phyloP scores from a whole-genome alignment of 108 stramenopile species.

The Skeletonema potamos region DNA sequence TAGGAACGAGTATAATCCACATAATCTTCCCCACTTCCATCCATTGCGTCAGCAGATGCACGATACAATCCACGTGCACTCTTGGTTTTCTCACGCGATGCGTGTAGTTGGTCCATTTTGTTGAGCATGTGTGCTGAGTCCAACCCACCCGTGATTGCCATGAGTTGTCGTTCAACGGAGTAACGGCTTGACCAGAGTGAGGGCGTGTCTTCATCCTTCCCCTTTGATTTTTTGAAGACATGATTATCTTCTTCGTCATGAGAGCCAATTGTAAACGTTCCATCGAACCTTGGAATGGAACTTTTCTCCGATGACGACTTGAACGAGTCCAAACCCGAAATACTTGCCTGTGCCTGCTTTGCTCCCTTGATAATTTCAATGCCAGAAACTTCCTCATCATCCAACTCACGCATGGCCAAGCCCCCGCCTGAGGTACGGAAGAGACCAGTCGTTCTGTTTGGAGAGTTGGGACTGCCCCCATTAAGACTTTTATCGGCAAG shows the following conservation, averaged over 20 bases:
- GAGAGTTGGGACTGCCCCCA: neutral
- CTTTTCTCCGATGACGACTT: neutral
- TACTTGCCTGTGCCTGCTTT: slow-evolving; percentile 2
- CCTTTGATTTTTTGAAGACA: neutral
- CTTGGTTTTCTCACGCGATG: slow-evolving; percentile 35
- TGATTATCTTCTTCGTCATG: slow-evolving; percentile 35
- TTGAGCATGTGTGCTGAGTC: slow-evolving; percentile 29
- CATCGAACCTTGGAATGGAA: neutral
- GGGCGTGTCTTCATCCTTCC: slow-evolving; percentile 12
- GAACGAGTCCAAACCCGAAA: slow-evolving; percentile 38
- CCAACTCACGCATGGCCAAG: slow-evolving; percentile 37
- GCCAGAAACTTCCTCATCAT: slow-evolving; percentile 14
- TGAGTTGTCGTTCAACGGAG: slow-evolving; percentile 51
- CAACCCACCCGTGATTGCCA: slow-evolving; percentile 51
- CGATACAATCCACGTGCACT: slow-evolving; percentile 43
- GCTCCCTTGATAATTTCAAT: slow-evolving; percentile 3
- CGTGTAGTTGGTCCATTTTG: slow-evolving; percentile 43
- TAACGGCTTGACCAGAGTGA: slow-evolving; percentile 67
- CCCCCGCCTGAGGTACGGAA: slow-evolving; percentile 45
- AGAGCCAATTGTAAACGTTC: slow-evolving; percentile 18
- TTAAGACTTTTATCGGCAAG: slow-evolving; percentile 33
- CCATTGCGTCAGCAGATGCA: slow-evolving; percentile 30
- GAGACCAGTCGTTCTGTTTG: slow-evolving; percentile 18
- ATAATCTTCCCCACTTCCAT: slow-evolving; percentile 41
- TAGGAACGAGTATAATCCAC: slow-evolving; percentile 20